A percentile compares a stretch with the other conserved stretches of the same genome.
phyloP scores from a whole-genome alignment of 208 protist genomes.

The Acanthamoeba lenticulata region DNA sequence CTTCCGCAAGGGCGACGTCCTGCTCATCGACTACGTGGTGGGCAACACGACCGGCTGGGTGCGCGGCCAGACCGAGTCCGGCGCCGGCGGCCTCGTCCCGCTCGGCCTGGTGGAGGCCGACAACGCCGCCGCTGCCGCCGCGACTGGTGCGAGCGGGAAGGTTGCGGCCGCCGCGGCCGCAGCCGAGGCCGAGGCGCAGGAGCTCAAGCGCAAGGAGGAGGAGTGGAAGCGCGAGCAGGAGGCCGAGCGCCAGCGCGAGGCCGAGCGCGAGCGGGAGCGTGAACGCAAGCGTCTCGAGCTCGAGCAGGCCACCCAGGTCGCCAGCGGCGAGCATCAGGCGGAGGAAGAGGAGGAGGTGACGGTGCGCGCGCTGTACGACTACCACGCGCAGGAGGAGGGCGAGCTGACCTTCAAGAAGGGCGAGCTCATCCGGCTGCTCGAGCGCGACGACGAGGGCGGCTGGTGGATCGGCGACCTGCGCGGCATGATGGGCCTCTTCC shows the following conservation, averaged over 20 bases:
- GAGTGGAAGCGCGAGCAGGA: slow-evolving; percentile 23
- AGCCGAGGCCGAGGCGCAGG: neutral
- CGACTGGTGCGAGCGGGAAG: neutral
- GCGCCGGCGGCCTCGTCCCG: neutral
- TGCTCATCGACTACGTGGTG: slow-evolving; percentile 50
- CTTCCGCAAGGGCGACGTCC: slow-evolving; percentile 26
- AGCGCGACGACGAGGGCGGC: slow-evolving; percentile 46
- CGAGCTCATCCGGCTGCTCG: slow-evolving; percentile 44
- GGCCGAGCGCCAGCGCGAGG: neutral
- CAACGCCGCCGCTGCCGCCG: neutral
- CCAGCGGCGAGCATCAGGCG: neutral
- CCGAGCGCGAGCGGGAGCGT: neutral
- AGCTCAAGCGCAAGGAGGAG: slow-evolving; percentile 47
- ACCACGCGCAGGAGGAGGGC: slow-evolving; percentile 65
- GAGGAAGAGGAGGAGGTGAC: neutral
- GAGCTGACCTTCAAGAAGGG: slow-evolving; percentile 58
- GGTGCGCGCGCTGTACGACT: slow-evolving; percentile 56
- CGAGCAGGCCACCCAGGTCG: neutral
- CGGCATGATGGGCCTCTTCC: slow-evolving; percentile 53
- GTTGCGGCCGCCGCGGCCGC: neutral
- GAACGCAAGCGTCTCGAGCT: slow-evolving; percentile 41
- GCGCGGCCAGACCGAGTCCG: slow-evolving; percentile 15
- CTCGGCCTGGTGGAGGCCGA: neutral
- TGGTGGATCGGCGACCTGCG: slow-evolving; percentile 58
- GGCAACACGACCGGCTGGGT: slow-evolving; percentile 54